Evolutionary conservation across 1,139 yeast genomes (phyloP), one percentile per base, ranked within the genome.

Genomic region (Yamadazyma aaseri): DNA sequence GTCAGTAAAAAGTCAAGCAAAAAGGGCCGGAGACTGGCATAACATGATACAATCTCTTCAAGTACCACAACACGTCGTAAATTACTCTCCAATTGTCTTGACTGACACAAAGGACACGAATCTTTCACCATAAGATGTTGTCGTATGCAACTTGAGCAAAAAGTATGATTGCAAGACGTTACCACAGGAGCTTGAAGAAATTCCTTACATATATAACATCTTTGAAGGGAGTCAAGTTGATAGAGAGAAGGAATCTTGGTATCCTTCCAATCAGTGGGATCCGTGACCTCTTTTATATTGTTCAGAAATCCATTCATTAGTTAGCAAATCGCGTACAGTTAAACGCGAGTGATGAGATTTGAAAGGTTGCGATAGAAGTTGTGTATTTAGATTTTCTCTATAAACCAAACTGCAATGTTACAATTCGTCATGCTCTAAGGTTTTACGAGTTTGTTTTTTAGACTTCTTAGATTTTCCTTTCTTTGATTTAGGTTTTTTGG

Each of bases 181-280:
- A 85, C 64, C 35, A 87, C 89, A 1, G 98, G 97, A 0, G 94
- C 90, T 29, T 63, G 71, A 41, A 86, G 66, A 44, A 83, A 78
- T 41, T 89, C 97, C 52, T 90, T 87, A 56, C 98, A 92, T n/a
- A 92, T 84, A 48, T 83, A 89, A 51, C 98, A 92, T 50, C 96
- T 58, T 38, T 89, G 67, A 12, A 83, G 65, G 2, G 85, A 68
- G 44, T 90, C 97, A 5, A 90, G 60, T 32, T 74, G 80, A 2
- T 71, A 50, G 8, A 89, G 54, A 17, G 57, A 60, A 5, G 95
- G 89, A 4, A 81, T 50, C 17, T 50, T 47, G 1, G 87, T 72
- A 2, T 40, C 31, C 10, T 56, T 45, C 81, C 90, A 86, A 51
- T 86, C 96, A 6, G 81, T 65, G 1, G 95, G 83, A 53, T 86